These are phyloP conservation scores for Calycina marina DNA, from an alignment of 2,329 filamentous ascomycete genomes.

Conservation along the genomic window DNA sequence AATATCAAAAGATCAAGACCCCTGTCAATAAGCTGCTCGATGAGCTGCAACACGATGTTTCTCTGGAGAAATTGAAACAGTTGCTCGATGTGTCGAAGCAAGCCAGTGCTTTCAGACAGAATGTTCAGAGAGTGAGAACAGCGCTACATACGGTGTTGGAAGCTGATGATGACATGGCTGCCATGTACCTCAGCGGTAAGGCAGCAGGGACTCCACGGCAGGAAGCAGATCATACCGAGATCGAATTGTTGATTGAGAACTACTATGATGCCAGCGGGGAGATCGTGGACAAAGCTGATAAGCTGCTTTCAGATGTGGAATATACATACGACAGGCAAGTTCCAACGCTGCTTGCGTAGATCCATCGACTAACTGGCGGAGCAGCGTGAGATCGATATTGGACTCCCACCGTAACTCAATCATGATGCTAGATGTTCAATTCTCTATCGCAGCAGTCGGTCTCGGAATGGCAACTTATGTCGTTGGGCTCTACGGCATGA, in stretches of 20 bases:
- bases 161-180: slow-evolving; percentile 1
- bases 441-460: not conserved
- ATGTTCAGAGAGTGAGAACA: not conserved
- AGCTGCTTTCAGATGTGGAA: not conserved
- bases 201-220: not conserved
- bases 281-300: not conserved
- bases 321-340: not conserved
- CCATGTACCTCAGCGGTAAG: slow-evolving; percentile 1
- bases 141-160: not conserved
- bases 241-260: not conserved
- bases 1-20: not conserved
- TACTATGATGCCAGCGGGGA: slow-evolving; percentile 1
- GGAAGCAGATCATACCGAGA: slow-evolving; percentile 1
- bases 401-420: slow-evolving; percentile 1
- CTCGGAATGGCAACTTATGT: not conserved
- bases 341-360: not conserved
- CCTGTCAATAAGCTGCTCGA: not conserved
- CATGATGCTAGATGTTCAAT: slow-evolving; percentile 1
- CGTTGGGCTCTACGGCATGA: not conserved
- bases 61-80: slow-evolving; percentile 17
- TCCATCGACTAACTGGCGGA: not conserved
- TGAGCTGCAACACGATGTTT: not conserved
- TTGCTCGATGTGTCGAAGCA: slow-evolving; percentile 1
- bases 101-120: not conserved
- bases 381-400: slow-evolving; percentile 1